Conservation (phyloP, 371 early-diverging fungal species). For the Dinochytrium kinnereticum region DNA sequence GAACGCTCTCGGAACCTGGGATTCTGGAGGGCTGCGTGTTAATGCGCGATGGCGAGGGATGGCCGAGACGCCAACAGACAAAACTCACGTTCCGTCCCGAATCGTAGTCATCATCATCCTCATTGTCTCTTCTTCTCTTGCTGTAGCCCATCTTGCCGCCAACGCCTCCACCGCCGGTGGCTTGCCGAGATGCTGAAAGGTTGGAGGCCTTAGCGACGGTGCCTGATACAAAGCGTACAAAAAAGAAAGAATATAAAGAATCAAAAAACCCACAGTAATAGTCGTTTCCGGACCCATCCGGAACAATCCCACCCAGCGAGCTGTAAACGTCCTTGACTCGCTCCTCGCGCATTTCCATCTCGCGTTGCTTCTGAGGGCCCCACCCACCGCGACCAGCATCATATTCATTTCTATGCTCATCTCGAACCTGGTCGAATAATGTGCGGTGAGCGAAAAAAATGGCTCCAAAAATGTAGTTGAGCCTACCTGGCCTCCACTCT, state of each 20-base stretch:
- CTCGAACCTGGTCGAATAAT: slow-evolving; percentile 72
- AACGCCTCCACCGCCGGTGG: background rate
- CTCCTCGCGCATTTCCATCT: slow-evolving; percentile 35
- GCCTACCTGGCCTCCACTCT: slow-evolving; percentile 90
- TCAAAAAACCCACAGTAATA: slow-evolving; percentile 28
- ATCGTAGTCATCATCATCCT: slow-evolving; percentile 43
- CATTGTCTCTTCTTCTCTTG: slow-evolving; percentile 27
- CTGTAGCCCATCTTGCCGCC: background rate
- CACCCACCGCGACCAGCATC: slow-evolving; percentile 97
- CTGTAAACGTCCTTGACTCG: slow-evolving; percentile 43
- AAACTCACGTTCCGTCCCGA: background rate
- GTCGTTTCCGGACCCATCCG: slow-evolving; percentile 36
- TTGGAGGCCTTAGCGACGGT: too few species aligned
- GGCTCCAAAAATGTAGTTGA: background rate
- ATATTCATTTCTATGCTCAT: slow-evolving; percentile 92
- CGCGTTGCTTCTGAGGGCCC: slow-evolving; percentile 61
- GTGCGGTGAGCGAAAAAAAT: too few species aligned
- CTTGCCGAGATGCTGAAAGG: background rate
- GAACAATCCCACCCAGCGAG: slow-evolving; percentile 22
- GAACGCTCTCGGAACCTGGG: slow-evolving; percentile 27
- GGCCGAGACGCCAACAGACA: too few species aligned
- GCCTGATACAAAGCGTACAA: background rate
- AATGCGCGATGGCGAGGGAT: too few species aligned
- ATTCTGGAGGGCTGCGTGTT: too few species aligned
- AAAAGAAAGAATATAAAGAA: background rate